A percentile compares a stretch with the other conserved stretches of the same genome.
Conservation (phyloP, 1,139 yeast species). For the Maudiozyma humilis region DNA sequence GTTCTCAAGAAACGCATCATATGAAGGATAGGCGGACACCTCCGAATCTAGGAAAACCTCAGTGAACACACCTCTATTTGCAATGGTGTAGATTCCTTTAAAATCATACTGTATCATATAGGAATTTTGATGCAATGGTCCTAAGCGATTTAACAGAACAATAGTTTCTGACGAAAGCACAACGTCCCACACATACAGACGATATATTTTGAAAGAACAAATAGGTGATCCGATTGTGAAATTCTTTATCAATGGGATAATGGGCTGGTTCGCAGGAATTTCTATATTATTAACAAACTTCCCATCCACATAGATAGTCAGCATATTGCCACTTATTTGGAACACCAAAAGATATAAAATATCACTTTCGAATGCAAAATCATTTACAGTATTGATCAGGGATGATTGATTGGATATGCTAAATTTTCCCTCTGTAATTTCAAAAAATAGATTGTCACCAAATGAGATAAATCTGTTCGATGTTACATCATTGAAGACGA, state of each 20-base stretch:
- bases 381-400: constrained; percentile 24
- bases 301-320: constrained; percentile 22
- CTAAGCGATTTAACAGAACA: constrained; percentile 9
- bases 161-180: constrained; percentile 8
- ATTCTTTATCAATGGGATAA: constrained; percentile 11
- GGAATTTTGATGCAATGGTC: constrained; percentile 8
- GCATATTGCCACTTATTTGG: constrained; percentile 9
- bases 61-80: not conserved
- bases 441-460: constrained; percentile 20
- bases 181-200: constrained; percentile 12
- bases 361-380: constrained; percentile 20
- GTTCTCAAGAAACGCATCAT: not conserved
- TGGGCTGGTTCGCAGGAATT: constrained; percentile 8
- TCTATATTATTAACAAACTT: constrained; percentile 15
- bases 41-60: constrained; percentile 2
- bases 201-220: constrained; percentile 23
- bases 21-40: not conserved
- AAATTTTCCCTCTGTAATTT: constrained; percentile 23
- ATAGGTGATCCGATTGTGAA: constrained; percentile 24
- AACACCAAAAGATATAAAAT: constrained; percentile 17
- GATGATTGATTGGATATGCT: constrained; percentile 27
- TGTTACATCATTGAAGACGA: constrained; percentile 19
- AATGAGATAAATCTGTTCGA: constrained; percentile 25
- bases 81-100: not conserved
- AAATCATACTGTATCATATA: constrained; percentile 6